Base-by-base conservation (phyloP, 2,329 filamentous ascomycete genomes). In the Colletotrichum limetticola region DNA sequence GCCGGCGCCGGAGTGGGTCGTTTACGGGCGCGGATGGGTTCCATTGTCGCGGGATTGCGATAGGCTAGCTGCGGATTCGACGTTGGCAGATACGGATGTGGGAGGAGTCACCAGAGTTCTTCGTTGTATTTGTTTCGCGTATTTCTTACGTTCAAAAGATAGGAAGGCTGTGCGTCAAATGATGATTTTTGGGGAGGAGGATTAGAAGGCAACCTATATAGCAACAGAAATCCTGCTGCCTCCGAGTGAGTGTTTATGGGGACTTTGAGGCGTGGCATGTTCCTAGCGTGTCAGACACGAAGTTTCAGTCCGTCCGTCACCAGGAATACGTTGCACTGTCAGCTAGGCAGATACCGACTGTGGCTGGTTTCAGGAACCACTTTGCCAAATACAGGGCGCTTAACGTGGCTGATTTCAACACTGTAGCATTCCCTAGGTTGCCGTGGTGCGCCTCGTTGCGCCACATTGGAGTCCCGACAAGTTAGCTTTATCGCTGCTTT, bases 341-440 rank as follows among this genome's bases (percentile, higher is more conserved):
- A 57, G 52, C 35, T 26, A 46, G 69, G 65, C 68, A 65, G 66
- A 65, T 49, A 9, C 56, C 32, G 12, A 24, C 46, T 42, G 70
- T 72, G 70, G 70, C 70, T 72, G 66, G 70, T 72, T 72, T 72
- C 70, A 70, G 66, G 56, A 70, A 65, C 70, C 66, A 66, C 70
- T 65, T 60, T 65, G 46, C 70, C 70, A 55, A 12, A 37, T 65
- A 28, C 66, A 49, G 42, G 49, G 28, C 28, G 55, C 32, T 60
- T 6, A 37, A 49, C 46, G 56, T 65, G 60, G 70, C 66, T 26
- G 63, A 35, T 35, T 22, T 22, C 30, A 49, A 28, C 46, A 22
- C 60, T 66, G 66, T 60, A 70, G 35, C 69, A 64, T 68, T 68
- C 58, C 55, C 35, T 5, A 16, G 7, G 59, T 5, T 52, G 57